These are phyloP conservation scores for Boletus coccyginus DNA, from an alignment of 768 basidiomycete species.

Conservation along the genomic window DNA sequence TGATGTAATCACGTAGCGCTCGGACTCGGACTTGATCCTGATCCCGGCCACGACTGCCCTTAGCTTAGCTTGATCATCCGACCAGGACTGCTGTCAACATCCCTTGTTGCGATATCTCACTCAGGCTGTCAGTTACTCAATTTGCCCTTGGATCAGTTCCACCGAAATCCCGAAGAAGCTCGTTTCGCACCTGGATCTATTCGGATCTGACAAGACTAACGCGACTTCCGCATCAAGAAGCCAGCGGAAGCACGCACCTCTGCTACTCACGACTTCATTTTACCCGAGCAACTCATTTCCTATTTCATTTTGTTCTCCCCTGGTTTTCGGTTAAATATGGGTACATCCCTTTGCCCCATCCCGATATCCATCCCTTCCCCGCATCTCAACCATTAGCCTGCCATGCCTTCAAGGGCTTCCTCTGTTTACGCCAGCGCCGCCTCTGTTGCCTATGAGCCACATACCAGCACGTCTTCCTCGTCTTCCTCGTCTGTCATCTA, in stretches of 20 bases:
- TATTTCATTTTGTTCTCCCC: conserved; percentile 10
- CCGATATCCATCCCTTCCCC: conserved; percentile 2
- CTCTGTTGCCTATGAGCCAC: conserved; percentile 28
- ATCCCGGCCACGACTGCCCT: background rate
- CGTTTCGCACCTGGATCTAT: conserved; percentile 21
- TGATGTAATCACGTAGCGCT: background rate
- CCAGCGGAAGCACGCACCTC: conserved; percentile 11
- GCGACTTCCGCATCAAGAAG: conserved; percentile 28
- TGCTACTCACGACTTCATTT: conserved; percentile 32
- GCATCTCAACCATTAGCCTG: background rate
- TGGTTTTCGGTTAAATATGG: conserved; percentile 29
- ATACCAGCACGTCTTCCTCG: conserved; percentile 15
- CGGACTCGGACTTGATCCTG: background rate
- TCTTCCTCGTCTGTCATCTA: conserved; percentile 30
- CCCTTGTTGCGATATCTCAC: background rate
- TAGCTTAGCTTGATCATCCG: background rate
- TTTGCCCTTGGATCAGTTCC: conserved; percentile 7
- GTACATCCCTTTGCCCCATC: conserved; percentile 1
- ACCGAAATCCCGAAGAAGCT: background rate
- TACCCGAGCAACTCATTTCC: conserved; percentile 22
- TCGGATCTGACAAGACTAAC: conserved; percentile 13
- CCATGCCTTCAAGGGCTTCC: conserved; percentile 29
- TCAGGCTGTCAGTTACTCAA: background rate
- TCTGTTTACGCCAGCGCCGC: conserved; percentile 28
- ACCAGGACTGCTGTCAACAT: background rate